These are phyloP conservation scores for Beta macrorhiza DNA, from an alignment of 179 eudicot species.

Conservation along the genomic window DNA sequence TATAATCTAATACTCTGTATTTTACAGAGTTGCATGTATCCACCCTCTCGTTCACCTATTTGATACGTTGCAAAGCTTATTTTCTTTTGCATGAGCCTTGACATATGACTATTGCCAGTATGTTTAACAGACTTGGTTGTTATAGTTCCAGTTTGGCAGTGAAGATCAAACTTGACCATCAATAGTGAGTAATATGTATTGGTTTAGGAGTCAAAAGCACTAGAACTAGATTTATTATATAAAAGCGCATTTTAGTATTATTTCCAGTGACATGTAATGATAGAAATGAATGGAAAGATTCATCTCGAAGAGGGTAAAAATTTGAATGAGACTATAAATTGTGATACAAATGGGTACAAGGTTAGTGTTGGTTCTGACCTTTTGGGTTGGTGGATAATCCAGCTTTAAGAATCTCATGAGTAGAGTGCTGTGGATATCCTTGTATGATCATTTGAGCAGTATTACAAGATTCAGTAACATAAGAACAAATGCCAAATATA, in stretches of 20 bases:
- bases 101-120: no score
- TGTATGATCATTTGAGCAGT: background rate
- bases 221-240: background rate
- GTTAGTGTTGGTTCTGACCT: background rate
- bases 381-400: background rate
- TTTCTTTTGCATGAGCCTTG: no score
- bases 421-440: background rate
- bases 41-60: background rate
- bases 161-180: no score
- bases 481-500: slow-evolving; percentile 5
- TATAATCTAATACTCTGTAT: background rate
- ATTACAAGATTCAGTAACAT: background rate
- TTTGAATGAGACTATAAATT: background rate
- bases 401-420: background rate
- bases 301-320: background rate
- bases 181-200: no score
- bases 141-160: no score
- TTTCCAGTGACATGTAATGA: background rate
- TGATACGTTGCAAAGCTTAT: background rate
- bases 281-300: background rate
- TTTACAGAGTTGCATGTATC: background rate
- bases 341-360: background rate
- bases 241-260: background rate
- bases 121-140: no score
- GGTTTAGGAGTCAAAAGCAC: background rate